Evolutionary conservation across 75 land plant genomes (phyloP).

Genomic region (Picea sitchensis): DNA sequence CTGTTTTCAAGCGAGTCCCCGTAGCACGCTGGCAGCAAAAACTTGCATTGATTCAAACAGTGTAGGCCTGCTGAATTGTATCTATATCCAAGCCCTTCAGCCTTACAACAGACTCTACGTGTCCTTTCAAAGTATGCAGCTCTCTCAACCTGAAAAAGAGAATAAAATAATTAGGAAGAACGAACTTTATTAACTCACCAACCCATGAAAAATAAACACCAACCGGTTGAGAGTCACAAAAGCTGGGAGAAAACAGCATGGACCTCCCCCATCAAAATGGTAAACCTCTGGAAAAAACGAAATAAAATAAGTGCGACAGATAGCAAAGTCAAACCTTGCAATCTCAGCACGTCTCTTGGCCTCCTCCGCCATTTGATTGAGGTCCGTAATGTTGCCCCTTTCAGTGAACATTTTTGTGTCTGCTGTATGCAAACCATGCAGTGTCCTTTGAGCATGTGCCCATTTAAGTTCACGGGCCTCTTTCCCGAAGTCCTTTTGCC

Average conservation of each 20-base stretch:
- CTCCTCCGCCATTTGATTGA: conserved; percentile 89
- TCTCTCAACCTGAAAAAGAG: conserved; percentile 45
- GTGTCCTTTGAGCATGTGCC: conserved; percentile 90
- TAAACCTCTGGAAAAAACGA: too few species aligned
- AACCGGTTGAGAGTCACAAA: too few species aligned
- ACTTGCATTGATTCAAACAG: conserved; percentile 25
- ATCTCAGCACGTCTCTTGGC: conserved; percentile 94
- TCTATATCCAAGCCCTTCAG: conserved; percentile 63
- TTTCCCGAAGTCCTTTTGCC: conserved; percentile 88
- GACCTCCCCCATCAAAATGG: too few species aligned
- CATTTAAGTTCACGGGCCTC: conserved; percentile 87
- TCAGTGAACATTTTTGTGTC: conserved; percentile 62
- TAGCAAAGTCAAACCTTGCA: conserved; percentile 55
- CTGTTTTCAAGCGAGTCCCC: too few species aligned
- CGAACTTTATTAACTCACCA: too few species aligned
- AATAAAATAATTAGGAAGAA: too few species aligned
- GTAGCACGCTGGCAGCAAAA: too few species aligned
- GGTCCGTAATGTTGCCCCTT: conserved; percentile 38
- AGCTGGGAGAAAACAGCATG: too few species aligned
- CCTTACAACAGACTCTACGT: conserved; percentile 65
- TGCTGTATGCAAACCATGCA: conserved; percentile 79
- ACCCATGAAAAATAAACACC: too few species aligned
- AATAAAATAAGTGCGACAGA: too few species aligned
- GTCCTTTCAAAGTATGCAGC: conserved; percentile 58
- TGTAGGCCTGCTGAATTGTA: conserved; percentile 67